These are phyloP conservation scores for Houttuynia cordata DNA, from an alignment of 164 flowering plant genomes.

Conservation along the genomic window DNA sequence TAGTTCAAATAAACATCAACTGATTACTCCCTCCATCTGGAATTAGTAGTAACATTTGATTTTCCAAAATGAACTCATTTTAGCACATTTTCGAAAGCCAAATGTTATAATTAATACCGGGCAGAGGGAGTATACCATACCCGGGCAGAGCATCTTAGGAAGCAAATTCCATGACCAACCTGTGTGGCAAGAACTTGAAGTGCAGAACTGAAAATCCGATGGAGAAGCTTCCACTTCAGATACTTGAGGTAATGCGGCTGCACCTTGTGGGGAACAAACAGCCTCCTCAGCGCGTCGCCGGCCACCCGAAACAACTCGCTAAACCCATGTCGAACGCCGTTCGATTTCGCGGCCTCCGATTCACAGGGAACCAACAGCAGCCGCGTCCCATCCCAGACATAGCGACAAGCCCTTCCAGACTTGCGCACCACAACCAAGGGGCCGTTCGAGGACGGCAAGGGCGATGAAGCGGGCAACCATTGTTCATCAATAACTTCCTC, in stretches of 20 bases:
- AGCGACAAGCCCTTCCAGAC: conserved; percentile 42
- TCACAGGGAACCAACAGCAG: conserved; percentile 34
- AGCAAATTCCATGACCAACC: conserved; percentile 25
- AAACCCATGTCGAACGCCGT: conserved; percentile 20
- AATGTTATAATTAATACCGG: too few species aligned
- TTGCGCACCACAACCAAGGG: conserved; percentile 45
- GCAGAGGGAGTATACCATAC: too few species aligned
- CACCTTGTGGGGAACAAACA: conserved; percentile 64
- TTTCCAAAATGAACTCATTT: too few species aligned
- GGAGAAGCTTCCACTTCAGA: conserved; percentile 86
- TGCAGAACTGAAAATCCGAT: conserved; percentile 77
- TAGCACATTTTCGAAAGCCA: too few species aligned
- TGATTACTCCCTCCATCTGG: too few species aligned
- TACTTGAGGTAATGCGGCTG: conserved; percentile 50
- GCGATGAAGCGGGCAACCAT: too few species aligned
- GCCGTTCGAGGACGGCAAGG: not conserved
- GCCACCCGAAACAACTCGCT: conserved; percentile 18
- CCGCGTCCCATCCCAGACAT: conserved; percentile 44
- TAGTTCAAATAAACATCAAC: not conserved
- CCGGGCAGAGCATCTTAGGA: not conserved
- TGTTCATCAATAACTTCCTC: too few species aligned
- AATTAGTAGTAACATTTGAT: too few species aligned
- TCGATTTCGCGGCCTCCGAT: conserved; percentile 12
- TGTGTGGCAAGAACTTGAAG: conserved; percentile 92
- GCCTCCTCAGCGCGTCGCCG: conserved; percentile 24